phyloP scores from a whole-genome alignment of 371 early-diverging fungal genomes.

The Mucor plumbeus region DNA sequence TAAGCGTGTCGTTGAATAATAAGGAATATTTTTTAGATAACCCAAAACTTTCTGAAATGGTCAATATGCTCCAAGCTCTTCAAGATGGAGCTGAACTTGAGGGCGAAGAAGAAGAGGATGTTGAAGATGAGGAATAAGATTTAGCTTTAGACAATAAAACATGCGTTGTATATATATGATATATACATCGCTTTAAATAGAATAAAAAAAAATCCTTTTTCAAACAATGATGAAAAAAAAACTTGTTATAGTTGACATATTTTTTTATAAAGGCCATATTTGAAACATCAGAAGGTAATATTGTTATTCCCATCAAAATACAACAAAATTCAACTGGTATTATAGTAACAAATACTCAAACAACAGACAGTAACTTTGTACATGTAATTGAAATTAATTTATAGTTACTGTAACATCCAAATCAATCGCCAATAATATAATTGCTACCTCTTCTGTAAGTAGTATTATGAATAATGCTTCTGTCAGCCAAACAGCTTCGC shows the following conservation, averaged over 20 bases:
- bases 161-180: background rate
- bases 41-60: constrained; percentile 27
- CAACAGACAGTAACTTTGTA: background rate
- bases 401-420: background rate
- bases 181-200: background rate
- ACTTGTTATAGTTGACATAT: background rate
- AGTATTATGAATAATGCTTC: too few relatives aligned
- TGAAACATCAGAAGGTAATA: too few relatives aligned
- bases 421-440: background rate
- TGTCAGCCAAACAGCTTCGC: background rate
- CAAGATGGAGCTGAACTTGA: constrained; percentile 4
- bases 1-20: background rate
- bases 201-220: background rate
- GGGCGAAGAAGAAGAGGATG: background rate
- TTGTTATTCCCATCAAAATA: background rate
- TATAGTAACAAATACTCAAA: background rate
- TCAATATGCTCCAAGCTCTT: constrained; percentile 19
- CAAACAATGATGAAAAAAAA: background rate
- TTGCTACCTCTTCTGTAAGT: background rate
- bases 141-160: background rate
- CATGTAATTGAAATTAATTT: background rate
- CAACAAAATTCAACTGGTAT: background rate
- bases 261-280: background rate
- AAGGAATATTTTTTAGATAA: constrained; percentile 17
- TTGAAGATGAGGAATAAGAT: background rate